These are phyloP conservation scores for Anacardium occidentale DNA, from an alignment of 345 rosid species.

Conservation along the genomic window DNA sequence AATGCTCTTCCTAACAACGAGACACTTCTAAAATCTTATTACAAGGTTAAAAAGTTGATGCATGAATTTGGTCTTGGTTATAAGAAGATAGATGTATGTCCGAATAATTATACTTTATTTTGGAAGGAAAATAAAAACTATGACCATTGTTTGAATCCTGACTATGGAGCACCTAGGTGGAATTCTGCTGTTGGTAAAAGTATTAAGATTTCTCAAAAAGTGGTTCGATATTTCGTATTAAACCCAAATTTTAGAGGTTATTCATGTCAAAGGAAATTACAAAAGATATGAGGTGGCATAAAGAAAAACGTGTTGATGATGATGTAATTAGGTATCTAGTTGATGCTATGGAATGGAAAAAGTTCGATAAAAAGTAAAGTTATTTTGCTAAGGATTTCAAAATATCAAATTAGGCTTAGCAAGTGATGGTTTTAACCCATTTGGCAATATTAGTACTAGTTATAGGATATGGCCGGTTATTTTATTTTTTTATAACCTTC, in stretches of 20 bases:
- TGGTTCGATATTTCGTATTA: too few species aligned
- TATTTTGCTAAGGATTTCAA: not conserved
- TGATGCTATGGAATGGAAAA: constrained; percentile 4
- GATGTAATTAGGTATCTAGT: not conserved
- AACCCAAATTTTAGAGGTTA: not conserved
- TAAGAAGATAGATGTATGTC: too few species aligned
- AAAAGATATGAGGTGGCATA: constrained; percentile 7
- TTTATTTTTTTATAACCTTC: constrained; percentile 13
- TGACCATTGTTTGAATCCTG: too few species aligned
- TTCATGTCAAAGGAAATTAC: not conserved
- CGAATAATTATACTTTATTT: too few species aligned
- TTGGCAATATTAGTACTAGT: not conserved
- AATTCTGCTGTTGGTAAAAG: too few species aligned
- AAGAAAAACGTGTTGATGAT: not conserved
- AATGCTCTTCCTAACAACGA: too few species aligned
- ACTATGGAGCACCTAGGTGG: too few species aligned
- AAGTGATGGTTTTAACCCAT: constrained; percentile 13
- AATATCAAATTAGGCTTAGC: constrained; percentile 2
- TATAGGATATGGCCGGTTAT: constrained; percentile 17
- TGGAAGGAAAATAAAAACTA: too few species aligned
- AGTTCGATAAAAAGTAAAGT: not conserved
- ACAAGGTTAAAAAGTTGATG: too few species aligned
- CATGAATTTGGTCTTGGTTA: too few species aligned
- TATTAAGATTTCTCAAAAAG: too few species aligned
- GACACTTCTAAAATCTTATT: too few species aligned